These are phyloP conservation scores for Hypoxylon trugodes DNA, from an alignment of 495 filamentous ascomycete species.

Conservation along the genomic window DNA sequence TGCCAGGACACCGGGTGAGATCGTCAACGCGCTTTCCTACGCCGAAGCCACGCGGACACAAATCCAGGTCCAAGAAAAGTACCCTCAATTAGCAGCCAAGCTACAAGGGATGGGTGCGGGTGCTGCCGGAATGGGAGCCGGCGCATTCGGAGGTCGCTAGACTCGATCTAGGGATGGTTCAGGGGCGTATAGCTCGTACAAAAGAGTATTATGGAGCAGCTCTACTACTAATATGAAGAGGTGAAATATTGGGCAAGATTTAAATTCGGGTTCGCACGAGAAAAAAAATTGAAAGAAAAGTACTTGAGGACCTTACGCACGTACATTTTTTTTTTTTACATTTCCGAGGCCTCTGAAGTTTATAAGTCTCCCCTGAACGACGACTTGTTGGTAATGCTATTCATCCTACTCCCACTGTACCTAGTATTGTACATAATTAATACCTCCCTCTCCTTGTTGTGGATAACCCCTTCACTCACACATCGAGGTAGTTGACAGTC, in stretches of 20 bases:
- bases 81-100: slow-evolving; percentile 88
- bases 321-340: neutral
- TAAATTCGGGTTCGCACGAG: slow-evolving; percentile 16
- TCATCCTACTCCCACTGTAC: slow-evolving; percentile 30
- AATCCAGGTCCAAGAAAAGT: slow-evolving; percentile 97
- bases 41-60: slow-evolving; percentile 97
- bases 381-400: slow-evolving; percentile 21
- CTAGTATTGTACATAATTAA: slow-evolving; percentile 40
- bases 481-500: slow-evolving; percentile 3
- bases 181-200: neutral
- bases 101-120: slow-evolving; percentile 72
- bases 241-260: slow-evolving; percentile 12
- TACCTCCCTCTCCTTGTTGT: slow-evolving; percentile 30
- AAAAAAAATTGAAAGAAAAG: slow-evolving; percentile 16
- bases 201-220: slow-evolving; percentile 7
- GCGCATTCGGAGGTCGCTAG: slow-evolving; percentile 39
- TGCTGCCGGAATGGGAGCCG: slow-evolving; percentile 41
- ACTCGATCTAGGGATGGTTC: slow-evolving; percentile 5
- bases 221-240: slow-evolving; percentile 27
- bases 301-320: slow-evolving; percentile 17
- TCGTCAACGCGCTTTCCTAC: slow-evolving; percentile 95
- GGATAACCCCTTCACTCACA: neutral
- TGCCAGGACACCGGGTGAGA: slow-evolving; percentile 93
- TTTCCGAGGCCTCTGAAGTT: slow-evolving; percentile 12
- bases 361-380: slow-evolving; percentile 21